Conservation (phyloP, 805 yeast species). For the Phaffomyces antillensis region DNA sequence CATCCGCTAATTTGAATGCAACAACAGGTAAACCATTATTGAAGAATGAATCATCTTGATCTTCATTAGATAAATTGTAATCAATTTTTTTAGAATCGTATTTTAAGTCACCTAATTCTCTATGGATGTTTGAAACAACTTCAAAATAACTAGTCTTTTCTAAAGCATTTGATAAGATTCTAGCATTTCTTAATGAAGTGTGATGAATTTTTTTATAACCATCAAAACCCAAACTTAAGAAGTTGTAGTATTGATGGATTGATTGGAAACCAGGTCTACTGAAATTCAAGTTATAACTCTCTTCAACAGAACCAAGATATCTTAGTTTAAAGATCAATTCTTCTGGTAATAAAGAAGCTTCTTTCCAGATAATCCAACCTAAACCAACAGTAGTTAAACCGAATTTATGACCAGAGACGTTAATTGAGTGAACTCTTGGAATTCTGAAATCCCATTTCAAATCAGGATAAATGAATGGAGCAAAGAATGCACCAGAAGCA, state of each 20-base stretch:
- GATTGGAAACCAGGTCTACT: constrained; percentile 92
- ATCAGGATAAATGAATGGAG: constrained; percentile 75
- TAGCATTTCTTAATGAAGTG: constrained; percentile 62
- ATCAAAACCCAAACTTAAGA: constrained; percentile 58
- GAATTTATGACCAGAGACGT: constrained; percentile 89
- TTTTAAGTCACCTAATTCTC: constrained; percentile 35
- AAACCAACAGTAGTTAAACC: constrained; percentile 87
- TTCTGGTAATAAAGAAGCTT: constrained; percentile 54
- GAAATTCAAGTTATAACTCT: constrained; percentile 79
- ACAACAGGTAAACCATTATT: constrained; percentile 85
- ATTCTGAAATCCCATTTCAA: constrained; percentile 79
- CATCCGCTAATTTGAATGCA: constrained; percentile 66
- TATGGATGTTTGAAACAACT: constrained; percentile 72
- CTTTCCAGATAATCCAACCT: constrained; percentile 89
- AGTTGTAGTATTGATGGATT: constrained; percentile 78
- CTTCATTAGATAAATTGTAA: constrained; percentile 23
- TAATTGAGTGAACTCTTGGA: constrained; percentile 74
- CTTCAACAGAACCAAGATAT: constrained; percentile 85
- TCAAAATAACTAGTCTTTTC: constrained; percentile 63
- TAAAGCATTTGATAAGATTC: constrained; percentile 52
- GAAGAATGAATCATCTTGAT: constrained; percentile 37
- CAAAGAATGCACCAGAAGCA: constrained; percentile 85
- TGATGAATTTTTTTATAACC: constrained; percentile 66
- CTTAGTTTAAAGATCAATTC: constrained; percentile 69
- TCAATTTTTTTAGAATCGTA: constrained; percentile 15